These are phyloP conservation scores for Parachlorella kessleri DNA, from an alignment of 139 green algal species.

Conservation along the genomic window DNA sequence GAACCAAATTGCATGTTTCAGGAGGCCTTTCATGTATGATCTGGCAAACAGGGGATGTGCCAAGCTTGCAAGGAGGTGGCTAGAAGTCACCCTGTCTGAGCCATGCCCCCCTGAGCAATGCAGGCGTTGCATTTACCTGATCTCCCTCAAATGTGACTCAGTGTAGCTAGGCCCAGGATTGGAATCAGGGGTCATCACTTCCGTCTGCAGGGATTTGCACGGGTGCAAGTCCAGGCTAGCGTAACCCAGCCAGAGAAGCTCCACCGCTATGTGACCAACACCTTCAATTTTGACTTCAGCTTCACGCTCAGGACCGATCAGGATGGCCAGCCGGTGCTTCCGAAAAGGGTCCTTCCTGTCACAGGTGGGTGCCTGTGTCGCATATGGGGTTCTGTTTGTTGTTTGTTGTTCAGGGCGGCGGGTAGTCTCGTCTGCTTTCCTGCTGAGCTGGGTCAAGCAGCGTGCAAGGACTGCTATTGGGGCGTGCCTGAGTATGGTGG, in stretches of 20 bases:
- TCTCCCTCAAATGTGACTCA: too few species aligned
- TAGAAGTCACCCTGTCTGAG: too few species aligned
- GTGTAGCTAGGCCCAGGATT: too few species aligned
- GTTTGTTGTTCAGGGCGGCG: background rate
- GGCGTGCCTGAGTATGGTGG: too few species aligned
- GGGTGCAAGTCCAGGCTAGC: slow-evolving; percentile 57
- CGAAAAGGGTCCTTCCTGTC: slow-evolving; percentile 30
- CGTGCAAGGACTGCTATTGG: background rate
- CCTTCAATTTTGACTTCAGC: slow-evolving; percentile 55
- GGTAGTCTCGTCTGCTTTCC: background rate
- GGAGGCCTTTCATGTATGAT: too few species aligned
- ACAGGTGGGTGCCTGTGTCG: background rate
- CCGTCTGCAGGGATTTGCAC: slow-evolving; percentile 30
- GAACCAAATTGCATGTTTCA: too few species aligned
- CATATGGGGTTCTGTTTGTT: too few species aligned
- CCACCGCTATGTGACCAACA: slow-evolving; percentile 56
- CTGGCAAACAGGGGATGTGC: too few species aligned
- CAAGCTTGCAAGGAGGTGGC: too few species aligned
- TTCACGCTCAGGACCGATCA: background rate
- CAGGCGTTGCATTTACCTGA: too few species aligned
- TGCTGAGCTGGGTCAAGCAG: background rate
- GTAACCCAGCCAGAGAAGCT: slow-evolving; percentile 59
- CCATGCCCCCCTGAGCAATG: too few species aligned
- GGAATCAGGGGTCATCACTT: too few species aligned
- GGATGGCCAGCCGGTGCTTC: background rate